A percentile compares a stretch with the other conserved stretches of the same genome.
These are phyloP conservation scores for Acanthamoeba castellanii DNA, from an alignment of 208 protist species.

Conservation along the genomic window DNA sequence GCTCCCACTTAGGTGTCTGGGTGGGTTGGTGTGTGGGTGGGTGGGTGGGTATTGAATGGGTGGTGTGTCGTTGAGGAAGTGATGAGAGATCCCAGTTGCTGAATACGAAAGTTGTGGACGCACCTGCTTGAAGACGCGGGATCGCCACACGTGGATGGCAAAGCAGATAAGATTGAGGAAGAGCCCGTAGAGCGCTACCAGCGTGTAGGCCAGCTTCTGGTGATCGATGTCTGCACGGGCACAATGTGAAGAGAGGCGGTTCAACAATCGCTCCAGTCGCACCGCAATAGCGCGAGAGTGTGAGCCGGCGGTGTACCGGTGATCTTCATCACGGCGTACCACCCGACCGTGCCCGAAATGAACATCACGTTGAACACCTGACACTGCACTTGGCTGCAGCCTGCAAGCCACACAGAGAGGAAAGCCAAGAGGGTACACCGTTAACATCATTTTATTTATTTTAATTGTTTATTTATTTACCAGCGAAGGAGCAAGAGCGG, in stretches of 20 bases:
- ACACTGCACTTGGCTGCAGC: background rate
- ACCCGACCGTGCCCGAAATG: background rate
- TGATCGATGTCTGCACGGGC: constrained; percentile 28
- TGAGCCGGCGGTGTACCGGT: background rate
- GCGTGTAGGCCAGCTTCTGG: constrained; percentile 54
- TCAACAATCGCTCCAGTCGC: background rate
- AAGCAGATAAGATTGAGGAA: constrained; percentile 24
- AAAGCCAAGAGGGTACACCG: no score
- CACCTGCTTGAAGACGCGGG: constrained; percentile 14
- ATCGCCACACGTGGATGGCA: constrained; percentile 23
- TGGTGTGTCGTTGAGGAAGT: background rate
- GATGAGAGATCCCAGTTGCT: background rate
- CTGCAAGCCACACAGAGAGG: background rate
- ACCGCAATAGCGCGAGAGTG: background rate
- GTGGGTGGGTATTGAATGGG: background rate
- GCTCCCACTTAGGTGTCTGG: constrained; percentile 3
- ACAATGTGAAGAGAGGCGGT: background rate
- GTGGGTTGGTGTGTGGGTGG: background rate
- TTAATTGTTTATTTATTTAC: no score
- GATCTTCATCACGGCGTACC: constrained; percentile 47
- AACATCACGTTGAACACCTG: constrained; percentile 23
- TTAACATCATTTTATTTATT: no score
- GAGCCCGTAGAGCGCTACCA: constrained; percentile 34
- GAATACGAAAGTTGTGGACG: background rate
- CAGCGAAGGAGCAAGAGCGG: background rate